Base-by-base conservation (phyloP, 2,329 filamentous ascomycete species). In the Penicillium oxalicum region DNA sequence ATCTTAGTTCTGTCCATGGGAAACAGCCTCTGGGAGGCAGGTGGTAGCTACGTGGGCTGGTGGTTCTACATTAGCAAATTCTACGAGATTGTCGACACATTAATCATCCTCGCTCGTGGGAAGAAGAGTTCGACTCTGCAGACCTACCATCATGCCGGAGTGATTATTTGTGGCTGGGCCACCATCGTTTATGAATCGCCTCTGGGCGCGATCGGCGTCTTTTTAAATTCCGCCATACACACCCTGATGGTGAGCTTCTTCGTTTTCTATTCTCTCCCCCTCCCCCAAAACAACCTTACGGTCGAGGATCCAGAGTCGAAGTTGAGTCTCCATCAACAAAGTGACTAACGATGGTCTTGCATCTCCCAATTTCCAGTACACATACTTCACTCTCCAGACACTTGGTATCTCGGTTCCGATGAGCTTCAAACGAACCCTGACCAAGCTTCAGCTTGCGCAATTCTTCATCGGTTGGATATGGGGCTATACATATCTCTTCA, bases 41-140 rank as follows among this genome's bases (percentile, higher is more conserved):
- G 48, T 29, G 33, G 38, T 27, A 29, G 27, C 28, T 55, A 55
- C 18, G 25, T 53, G 4, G 45, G 40, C 42, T 55, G 51, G 48
- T 9, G 53, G 38, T 55, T 55, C 39, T 53, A 55, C 34, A 27
- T 53, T 18, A 51, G 48, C 46, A 55, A 55, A 25, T 55, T 48
- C 28, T 55, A 55, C 26, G 53, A 55, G 32, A 48, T 55, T 6
- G 13, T 55, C 13, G 53, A 55, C 13, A 55, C 53, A 5, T 11
- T 55, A 29, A 51, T 55, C 3, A 53, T 55, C 25, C 44, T 55
- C 6, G 35, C 46, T 0, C 39, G 46, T 9, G 53, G 53, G 8
- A 55, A 51, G 24, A 49, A 45, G 29, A 53, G 53, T 36, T 55
- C 53, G 8, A 53, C 44, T 4, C 40, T 55, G 38, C 53, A 55